Percentiles rank a stretch among this genome's conserved stretches.
Conservation (phyloP, 257 asterid genomes). For the Rubia yunnanensis region DNA sequence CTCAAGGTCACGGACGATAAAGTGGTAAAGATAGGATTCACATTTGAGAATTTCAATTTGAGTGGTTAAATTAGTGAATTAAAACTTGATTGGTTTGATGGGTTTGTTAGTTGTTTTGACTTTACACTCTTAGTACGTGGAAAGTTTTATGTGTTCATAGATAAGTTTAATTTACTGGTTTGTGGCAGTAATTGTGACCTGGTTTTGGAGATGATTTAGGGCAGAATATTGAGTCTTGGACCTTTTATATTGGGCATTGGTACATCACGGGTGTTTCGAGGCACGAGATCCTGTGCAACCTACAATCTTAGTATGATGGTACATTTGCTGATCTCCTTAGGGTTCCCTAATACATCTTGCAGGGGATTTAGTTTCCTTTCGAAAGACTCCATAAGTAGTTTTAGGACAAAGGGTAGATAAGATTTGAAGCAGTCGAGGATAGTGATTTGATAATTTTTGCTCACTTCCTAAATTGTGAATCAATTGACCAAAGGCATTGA, state of each 20-base stretch:
- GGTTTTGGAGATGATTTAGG: not conserved
- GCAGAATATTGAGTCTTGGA: not conserved
- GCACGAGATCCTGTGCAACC: not conserved
- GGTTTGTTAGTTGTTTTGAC: not conserved
- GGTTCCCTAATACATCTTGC: not conserved
- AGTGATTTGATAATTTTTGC: not conserved
- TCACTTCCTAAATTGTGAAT: no score
- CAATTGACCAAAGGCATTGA: not conserved
- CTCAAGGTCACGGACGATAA: conserved; percentile 85
- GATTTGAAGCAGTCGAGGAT: not conserved
- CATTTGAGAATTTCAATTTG: not conserved
- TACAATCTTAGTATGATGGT: no score
- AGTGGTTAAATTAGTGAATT: not conserved
- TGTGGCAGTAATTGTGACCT: not conserved
- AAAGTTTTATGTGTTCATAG: not conserved
- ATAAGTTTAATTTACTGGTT: not conserved
- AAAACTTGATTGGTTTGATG: not conserved
- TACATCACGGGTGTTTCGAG: not conserved
- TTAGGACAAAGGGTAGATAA: no score
- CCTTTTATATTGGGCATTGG: not conserved
- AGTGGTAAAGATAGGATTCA: conserved; percentile 32
- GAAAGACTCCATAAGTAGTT: no score
- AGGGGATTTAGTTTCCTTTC: no score
- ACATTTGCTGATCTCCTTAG: no score
- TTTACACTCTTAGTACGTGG: not conserved